phyloP scores from a whole-genome alignment of 352 stramenopile genomes.

The Globisporangium splendens region DNA sequence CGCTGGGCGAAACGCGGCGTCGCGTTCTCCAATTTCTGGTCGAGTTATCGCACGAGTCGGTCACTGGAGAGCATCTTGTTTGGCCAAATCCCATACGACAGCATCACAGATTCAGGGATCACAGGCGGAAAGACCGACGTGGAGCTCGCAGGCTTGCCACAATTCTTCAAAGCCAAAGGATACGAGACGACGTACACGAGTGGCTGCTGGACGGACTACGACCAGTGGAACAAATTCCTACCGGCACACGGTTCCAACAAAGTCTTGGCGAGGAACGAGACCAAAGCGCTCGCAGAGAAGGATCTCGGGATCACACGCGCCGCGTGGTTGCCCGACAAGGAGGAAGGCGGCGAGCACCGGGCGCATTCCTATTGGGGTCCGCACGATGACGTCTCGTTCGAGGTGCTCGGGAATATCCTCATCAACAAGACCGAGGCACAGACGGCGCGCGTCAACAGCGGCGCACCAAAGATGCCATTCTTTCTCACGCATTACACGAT shows the following conservation, averaged over 20 bases:
- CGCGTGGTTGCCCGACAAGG: constrained; percentile 25
- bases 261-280: constrained; percentile 33
- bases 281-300: constrained; percentile 32
- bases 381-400: constrained; percentile 48
- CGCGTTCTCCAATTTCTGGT: constrained; percentile 57
- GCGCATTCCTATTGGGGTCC: constrained; percentile 33
- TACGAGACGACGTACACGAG: constrained; percentile 51
- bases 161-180: constrained; percentile 46
- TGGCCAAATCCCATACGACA: constrained; percentile 44
- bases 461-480: constrained; percentile 31
- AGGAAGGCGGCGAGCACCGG: constrained; percentile 12
- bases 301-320: constrained; percentile 26
- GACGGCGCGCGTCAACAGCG: constrained; percentile 13
- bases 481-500: constrained; percentile 63
- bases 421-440: constrained; percentile 41
- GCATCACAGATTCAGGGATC: constrained; percentile 30
- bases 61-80: constrained; percentile 56
- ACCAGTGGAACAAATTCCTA: constrained; percentile 50
- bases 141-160: constrained; percentile 36
- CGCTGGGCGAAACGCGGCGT: constrained; percentile 42
- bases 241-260: constrained; percentile 46
- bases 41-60: constrained; percentile 53
- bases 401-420: constrained; percentile 43
- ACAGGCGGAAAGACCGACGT: constrained; percentile 23
- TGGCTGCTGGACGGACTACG: constrained; percentile 38